Conservation (phyloP, 805 yeast genomes). For the Saturnispora serradocipensis region DNA sequence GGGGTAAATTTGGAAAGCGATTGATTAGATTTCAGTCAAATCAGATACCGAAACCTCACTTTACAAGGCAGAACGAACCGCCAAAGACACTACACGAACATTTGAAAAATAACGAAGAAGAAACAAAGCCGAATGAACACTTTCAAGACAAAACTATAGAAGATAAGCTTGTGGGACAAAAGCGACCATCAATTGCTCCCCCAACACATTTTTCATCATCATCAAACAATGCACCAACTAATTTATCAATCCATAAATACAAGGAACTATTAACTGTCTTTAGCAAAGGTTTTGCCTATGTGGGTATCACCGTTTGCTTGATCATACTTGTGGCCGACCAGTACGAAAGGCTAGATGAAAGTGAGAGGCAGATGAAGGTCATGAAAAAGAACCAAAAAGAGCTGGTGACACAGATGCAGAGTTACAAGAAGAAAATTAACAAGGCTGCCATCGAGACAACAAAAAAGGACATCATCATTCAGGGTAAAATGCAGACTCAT, state of each 20-base stretch:
- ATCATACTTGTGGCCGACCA: conserved; percentile 11
- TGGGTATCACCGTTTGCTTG: conserved; percentile 9
- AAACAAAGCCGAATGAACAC: neutral
- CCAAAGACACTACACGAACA: conserved; percentile 24
- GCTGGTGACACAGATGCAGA: conserved; percentile 41
- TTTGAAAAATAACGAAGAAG: neutral
- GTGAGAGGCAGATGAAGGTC: conserved; percentile 19
- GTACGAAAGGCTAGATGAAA: conserved; percentile 18
- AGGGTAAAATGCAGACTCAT: conserved; percentile 55
- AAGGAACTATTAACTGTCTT: neutral
- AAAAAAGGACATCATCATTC: conserved; percentile 36
- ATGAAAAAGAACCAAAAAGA: conserved; percentile 24
- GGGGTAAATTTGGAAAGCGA: neutral
- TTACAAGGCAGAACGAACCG: conserved; percentile 17
- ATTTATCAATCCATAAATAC: neutral
- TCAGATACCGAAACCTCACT: conserved; percentile 17
- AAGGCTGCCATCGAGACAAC: conserved; percentile 45
- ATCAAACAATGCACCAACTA: conserved; percentile 4
- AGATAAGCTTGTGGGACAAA: neutral
- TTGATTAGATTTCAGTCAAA: neutral
- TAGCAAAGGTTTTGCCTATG: conserved; percentile 11
- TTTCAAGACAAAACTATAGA: neutral
- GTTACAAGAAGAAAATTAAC: conserved; percentile 43
- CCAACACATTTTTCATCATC: conserved; percentile 1
- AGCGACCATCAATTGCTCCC: neutral